Percentiles rank a stretch among this genome's conserved stretches.
Evolutionary conservation across 768 basidiomycete species (phyloP).

Genomic region (Auricularia auricula-judae): DNA sequence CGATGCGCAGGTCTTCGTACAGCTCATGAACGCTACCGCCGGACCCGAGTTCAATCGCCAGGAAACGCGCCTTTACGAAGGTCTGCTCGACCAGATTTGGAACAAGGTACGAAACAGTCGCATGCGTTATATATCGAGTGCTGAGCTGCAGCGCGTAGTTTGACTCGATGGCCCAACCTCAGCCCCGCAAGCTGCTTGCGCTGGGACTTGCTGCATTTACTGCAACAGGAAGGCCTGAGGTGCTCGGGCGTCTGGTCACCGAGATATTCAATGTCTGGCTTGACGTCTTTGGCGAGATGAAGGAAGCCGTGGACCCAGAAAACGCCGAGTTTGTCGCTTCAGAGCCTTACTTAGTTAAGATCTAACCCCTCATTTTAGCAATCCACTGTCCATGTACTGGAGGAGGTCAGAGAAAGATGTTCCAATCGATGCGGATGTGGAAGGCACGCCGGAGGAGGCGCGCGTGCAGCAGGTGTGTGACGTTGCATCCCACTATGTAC

Average conservation of each 20-base stretch:
- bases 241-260: conserved; percentile 55
- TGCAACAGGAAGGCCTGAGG: conserved; percentile 61
- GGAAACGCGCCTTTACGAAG: conserved; percentile 50
- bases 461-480: conserved; percentile 56
- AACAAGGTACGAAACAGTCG: conserved; percentile 43
- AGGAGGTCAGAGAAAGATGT: conserved; percentile 37
- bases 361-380: conserved; percentile 16
- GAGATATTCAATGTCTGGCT: conserved; percentile 84
- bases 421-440: conserved; percentile 49
- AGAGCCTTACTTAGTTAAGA: not conserved
- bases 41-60: conserved; percentile 27
- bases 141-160: conserved; percentile 40
- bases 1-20: conserved; percentile 56
- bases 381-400: conserved; percentile 54
- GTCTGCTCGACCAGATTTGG: conserved; percentile 73
- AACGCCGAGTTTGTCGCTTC: conserved; percentile 14
- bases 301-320: conserved; percentile 43
- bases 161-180: conserved; percentile 82
- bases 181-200: conserved; percentile 72
- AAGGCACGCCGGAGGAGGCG: conserved; percentile 65
- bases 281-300: conserved; percentile 80
- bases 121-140: conserved; percentile 1
- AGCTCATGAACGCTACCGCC: conserved; percentile 57
- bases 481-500: not conserved
- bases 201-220: conserved; percentile 73